Evolutionary conservation across 306 rosid genomes (phyloP).

Genomic region (Corylus heterophylla): DNA sequence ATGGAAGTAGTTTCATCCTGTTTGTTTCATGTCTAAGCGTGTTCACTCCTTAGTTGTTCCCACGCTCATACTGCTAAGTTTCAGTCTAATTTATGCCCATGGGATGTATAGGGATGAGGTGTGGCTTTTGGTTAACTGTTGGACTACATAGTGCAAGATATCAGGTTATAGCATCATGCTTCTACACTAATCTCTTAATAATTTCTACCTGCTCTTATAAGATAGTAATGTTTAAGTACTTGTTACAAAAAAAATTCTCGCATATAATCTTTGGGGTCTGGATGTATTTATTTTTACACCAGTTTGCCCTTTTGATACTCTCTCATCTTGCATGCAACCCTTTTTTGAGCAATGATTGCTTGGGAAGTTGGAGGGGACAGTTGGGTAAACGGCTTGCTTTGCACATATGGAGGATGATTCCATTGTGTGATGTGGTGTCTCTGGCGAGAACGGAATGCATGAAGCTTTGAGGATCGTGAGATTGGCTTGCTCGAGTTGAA

Average conservation of each 20-base stretch:
- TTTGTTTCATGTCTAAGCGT: slow-evolving; percentile 6
- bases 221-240: background rate
- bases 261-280: background rate
- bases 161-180: slow-evolving; percentile 24
- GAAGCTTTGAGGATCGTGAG: too few relatives aligned
- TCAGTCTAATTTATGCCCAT: slow-evolving; percentile 31
- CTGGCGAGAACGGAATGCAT: too few relatives aligned
- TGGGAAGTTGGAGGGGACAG: too few relatives aligned
- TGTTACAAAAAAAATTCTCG: background rate
- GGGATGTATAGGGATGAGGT: slow-evolving; percentile 42
- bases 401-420: too few relatives aligned
- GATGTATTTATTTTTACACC: background rate
- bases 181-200: background rate
- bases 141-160: slow-evolving; percentile 33
- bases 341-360: background rate
- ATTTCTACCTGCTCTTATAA: slow-evolving; percentile 14
- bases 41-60: background rate
- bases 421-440: too few relatives aligned
- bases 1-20: slow-evolving; percentile 1
- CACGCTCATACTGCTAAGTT: slow-evolving; percentile 3
- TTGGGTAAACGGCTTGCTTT: too few relatives aligned
- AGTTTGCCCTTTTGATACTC: background rate
- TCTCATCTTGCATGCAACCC: background rate
- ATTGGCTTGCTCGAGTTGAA: too few relatives aligned
- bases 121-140: slow-evolving; percentile 37